Conservation (phyloP, 1,139 yeast genomes). For the Taphrina deformans region DNA sequence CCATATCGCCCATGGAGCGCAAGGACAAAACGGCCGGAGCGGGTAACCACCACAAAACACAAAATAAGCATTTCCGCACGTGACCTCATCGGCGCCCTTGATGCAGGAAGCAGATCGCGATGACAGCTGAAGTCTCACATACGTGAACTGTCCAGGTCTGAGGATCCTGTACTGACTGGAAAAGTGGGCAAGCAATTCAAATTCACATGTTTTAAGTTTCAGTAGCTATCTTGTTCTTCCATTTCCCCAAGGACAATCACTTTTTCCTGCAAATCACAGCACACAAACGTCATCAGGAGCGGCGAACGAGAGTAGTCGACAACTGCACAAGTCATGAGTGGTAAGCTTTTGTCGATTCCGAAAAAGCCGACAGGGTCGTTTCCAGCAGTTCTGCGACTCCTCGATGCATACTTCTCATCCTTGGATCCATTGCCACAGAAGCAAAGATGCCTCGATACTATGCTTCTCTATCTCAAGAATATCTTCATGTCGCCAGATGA, state of each 20-base stretch:
- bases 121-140: too few relatives aligned
- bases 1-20: too few relatives aligned
- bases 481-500: conserved; percentile 16
- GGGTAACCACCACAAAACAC: conserved; percentile 12
- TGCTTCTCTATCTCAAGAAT: neutral
- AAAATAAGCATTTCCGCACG: neutral
- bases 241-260: too few relatives aligned
- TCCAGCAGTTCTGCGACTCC: conserved; percentile 14
- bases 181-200: too few relatives aligned
- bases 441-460: conserved; percentile 5
- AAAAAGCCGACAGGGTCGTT: conserved; percentile 20
- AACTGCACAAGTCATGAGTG: neutral
- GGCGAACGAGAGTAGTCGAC: too few relatives aligned
- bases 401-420: conserved; percentile 14
- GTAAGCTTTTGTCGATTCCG: conserved; percentile 1
- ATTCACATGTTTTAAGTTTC: too few relatives aligned
- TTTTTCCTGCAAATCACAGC: too few relatives aligned
- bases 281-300: too few relatives aligned
- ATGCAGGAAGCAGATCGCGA: neutral
- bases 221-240: too few relatives aligned
- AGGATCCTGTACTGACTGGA: too few relatives aligned
- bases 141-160: too few relatives aligned
- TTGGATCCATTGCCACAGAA: conserved; percentile 10
- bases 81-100: neutral
- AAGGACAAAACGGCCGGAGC: neutral